Evolutionary conservation across 1,284 basidiomycete genomes (phyloP), one percentile per base, ranked within the genome.

Genomic region (Ustilago vetiveriae): DNA sequence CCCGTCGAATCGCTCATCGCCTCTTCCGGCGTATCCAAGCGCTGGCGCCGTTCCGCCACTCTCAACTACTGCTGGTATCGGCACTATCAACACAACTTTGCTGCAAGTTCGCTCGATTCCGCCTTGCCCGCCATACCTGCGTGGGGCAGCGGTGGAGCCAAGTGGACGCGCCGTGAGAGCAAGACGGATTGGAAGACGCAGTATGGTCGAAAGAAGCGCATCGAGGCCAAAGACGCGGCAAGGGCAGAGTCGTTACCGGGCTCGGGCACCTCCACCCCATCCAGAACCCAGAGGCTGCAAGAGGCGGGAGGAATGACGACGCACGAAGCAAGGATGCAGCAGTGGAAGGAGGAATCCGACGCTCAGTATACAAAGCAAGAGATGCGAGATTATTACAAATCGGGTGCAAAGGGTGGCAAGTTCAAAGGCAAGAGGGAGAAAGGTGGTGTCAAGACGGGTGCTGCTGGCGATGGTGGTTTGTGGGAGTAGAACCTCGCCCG

Each of bases 21-120:
- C 11, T 72, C 69, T 32, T 78, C 77, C 8, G 46, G 48, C 19
- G 75, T 79, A 14, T 60, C 52, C 50, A 74, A 66, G 27, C 58
- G 69, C 30, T 79, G 74, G 65, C 57, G 77, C 21, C 56, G 72
- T 11, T 69, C 63, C n/a, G 77, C 75, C 6, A 79, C 77, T 14
- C 64, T 79, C 43, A 79, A 79, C 46, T 78, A 75, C 54, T 72
- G 72, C 59, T 79, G 74, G 75, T 77, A 73, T 35, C 54, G 56
- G 8, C 57, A 67, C 46, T 59, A 67, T 30, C 64, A 74, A 27
- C 58, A 56, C 16, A 37, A 40, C 14, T 71, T 54, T 21, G 55
- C 57, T 8, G 16, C 62, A 42, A 42, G 41, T 17, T 66, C 67
- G 30, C 53, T 62, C 44, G 57, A 56, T 3, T 54, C 67, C 2